Evolutionary conservation across 1,284 basidiomycete species (phyloP).

Genomic region (Pterulicium gracile): DNA sequence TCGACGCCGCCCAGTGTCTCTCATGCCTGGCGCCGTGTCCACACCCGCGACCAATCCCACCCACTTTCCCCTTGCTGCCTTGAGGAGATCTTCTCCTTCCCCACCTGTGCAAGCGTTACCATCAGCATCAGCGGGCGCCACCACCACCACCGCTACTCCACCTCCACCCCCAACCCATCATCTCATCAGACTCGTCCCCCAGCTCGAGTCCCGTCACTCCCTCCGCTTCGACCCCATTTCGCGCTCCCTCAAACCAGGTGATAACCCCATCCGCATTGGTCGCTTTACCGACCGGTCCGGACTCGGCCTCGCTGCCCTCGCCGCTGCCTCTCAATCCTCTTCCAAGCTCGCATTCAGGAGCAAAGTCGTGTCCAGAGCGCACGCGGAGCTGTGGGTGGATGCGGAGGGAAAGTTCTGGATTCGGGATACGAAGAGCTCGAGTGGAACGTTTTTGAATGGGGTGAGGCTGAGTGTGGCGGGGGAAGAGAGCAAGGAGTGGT

Average conservation of each 20-base stretch:
- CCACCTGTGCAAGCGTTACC: no score
- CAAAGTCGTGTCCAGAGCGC: conserved; percentile 91
- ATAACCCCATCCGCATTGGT: conserved; percentile 73
- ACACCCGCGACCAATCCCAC: no score
- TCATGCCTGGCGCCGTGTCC: no score
- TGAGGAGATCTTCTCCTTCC: no score
- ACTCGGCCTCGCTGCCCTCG: conserved; percentile 54
- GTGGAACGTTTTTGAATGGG: conserved; percentile 95
- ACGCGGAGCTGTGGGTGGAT: conserved; percentile 90
- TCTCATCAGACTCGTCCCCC: conserved; percentile 83
- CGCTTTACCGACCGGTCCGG: conserved; percentile 85
- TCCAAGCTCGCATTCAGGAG: conserved; percentile 91
- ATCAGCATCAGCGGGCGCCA: no score
- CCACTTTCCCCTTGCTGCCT: no score
- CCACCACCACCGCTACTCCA: no score
- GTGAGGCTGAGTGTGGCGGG: conserved; percentile 81
- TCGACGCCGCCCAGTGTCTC: no score
- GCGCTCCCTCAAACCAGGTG: conserved; percentile 67
- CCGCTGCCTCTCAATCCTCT: conserved; percentile 57
- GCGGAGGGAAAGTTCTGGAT: conserved; percentile 68
- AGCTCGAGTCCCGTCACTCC: conserved; percentile 83
- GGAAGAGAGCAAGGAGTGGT: conserved; percentile 68
- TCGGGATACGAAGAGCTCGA: conserved; percentile 83
- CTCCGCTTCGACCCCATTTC: conserved; percentile 90
- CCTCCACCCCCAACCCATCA: no score